Evolutionary conservation across 1,284 basidiomycete genomes (phyloP), one percentile per base, ranked within the genome.

Genomic region (Boletus semigastroideus): DNA sequence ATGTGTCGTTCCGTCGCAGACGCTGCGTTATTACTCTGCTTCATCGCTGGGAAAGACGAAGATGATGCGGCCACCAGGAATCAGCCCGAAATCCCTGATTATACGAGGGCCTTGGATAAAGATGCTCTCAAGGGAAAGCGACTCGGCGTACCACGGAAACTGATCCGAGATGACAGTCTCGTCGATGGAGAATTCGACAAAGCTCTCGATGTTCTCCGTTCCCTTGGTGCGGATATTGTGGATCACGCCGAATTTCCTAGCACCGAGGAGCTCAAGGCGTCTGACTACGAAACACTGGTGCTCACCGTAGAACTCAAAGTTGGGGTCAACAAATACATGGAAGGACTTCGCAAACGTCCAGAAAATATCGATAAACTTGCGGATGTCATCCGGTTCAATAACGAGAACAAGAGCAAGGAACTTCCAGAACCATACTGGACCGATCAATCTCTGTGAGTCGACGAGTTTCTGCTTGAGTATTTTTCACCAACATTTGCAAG

Each of bases 1-100:
- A 77, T 81, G 67, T 68, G 72, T 31, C 72, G 79, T 38, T 73
- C 71, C 5, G 75, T 80, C 30, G 62, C 72, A 13, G 79, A 81
- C 46, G 75, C 72, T 10, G 77, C 76, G 1, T 57, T 69, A 16
- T 63, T 79, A 11, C 72, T 80, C 10, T 61, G 68, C 11, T 62
- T 69, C 9, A 78, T 80, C 46, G 72, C 74, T 10, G 79, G 79
- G 2, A 69, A 64, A 27, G 79, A 80, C 52, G 67, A 68, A 7
- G 60, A 66, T 5, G 79, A 81, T 57, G 73, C 74, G 49, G 74
- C 67, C 42, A 78, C 79, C 7, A 64, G 73, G 22, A 64, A 63
- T 4, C 76, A 78, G 50, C 73, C 77, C 0, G 62, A 54, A 7
- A 64, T 76, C 0, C 77, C 77, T 1, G 64, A 76, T 57, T 78